Base-by-base conservation (phyloP, 306 rosid species). In the Glycine tomentella region DNA sequence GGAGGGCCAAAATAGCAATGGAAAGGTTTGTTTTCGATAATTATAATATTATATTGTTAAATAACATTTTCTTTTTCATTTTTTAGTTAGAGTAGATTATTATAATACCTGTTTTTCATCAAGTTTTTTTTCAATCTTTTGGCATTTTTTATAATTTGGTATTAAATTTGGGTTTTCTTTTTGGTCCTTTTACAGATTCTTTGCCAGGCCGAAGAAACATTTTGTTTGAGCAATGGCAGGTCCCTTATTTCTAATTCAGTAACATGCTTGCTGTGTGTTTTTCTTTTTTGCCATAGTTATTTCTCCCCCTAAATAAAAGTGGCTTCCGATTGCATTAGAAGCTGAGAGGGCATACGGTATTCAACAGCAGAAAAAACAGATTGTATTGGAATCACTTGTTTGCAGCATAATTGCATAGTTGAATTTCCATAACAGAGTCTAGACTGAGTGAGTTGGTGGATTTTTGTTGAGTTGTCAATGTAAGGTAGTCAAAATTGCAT, bases 211-310 rank as follows among this genome's bases (percentile, higher is more conserved):
- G 97, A 91, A 59, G 91, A 88, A 69, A 82, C 87, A 57, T 95
- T 95, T 87, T 89, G 97, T 87, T 95, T 92, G 90, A 89, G 95
- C 87, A 92, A 95, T 70, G 98, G 98, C 86, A 95, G 98, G 98
- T 94, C 65, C 31, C 31, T 25, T 25, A 11, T 63, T 80, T 81
- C 42, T 77, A 45, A 40, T 71, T 86, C 52, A 69, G 82, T 57
- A n/a, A 63, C 67, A 69, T 79, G 20, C 34, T 78, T 62, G 56
- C 65, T 4, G 15, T 76, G 48, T 13, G 65, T 14, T 49, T 38
- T 12, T 38, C 20, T 65, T 10, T 33, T 14, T n/a, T n/a, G 50
- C 25, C 52, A n/a, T n/a, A 3, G 48, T 69, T 49, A 11, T 68
- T 25, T 38, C 44, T 38, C 44, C 59, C 50, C 5, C 44, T 8